Percentiles rank a stretch among this genome's conserved stretches.
Evolutionary conservation across 129 eudicot species (phyloP).

Genomic region (Helianthus tuberosus): DNA sequence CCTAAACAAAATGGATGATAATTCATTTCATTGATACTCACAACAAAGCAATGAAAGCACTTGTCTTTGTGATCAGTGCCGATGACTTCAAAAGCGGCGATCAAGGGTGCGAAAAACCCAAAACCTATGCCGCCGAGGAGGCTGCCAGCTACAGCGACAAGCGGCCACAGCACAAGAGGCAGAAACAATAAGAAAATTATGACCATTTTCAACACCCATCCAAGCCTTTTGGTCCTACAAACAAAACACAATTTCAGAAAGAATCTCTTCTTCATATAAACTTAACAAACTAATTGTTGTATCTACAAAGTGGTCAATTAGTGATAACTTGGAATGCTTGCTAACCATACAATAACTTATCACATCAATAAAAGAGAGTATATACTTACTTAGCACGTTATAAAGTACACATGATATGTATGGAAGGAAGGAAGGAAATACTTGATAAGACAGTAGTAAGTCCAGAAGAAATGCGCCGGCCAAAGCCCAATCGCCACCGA

Average conservation of each 20-base stretch:
- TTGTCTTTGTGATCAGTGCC: slow-evolving; percentile 56
- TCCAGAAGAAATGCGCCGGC: slow-evolving; percentile 93
- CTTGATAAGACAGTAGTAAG: slow-evolving; percentile 82
- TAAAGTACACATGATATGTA: neutral
- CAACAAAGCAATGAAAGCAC: slow-evolving; percentile 67
- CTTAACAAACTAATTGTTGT: no score
- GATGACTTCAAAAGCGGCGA: slow-evolving; percentile 90
- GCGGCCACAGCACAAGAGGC: slow-evolving; percentile 78
- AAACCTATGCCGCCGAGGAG: slow-evolving; percentile 73
- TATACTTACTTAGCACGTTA: no score
- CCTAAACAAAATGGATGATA: neutral
- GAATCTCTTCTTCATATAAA: no score
- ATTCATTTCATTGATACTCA: slow-evolving; percentile 33
- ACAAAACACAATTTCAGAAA: slow-evolving; percentile 13
- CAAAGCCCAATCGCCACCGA: slow-evolving; percentile 81
- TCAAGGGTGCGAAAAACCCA: slow-evolving; percentile 80
- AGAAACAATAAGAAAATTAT: slow-evolving; percentile 55
- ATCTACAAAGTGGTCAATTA: no score
- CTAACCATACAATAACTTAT: no score
- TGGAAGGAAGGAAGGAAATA: slow-evolving; percentile 18
- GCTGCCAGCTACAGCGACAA: slow-evolving; percentile 56
- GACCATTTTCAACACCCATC: slow-evolving; percentile 70
- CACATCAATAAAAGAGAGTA: no score
- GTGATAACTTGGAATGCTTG: no score
- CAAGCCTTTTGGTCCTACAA: slow-evolving; percentile 70